Percentiles rank a stretch among this genome's conserved stretches.
Conservation (phyloP, 1,284 basidiomycete species). For the Moniliophthora roreri region DNA sequence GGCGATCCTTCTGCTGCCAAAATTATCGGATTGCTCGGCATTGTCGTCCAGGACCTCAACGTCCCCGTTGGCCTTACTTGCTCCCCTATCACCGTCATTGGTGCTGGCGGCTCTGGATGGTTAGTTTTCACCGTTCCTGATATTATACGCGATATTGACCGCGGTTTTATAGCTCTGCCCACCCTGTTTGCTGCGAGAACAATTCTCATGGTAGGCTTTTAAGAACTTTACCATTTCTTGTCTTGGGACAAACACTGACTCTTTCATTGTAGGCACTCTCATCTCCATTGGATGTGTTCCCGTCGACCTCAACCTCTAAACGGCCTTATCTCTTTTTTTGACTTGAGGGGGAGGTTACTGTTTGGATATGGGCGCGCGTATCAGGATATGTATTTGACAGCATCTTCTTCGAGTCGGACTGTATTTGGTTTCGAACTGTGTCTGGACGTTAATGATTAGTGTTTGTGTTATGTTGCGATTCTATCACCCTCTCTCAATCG, state of each 20-base stretch:
- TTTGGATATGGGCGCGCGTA: too few relatives aligned
- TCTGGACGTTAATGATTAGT: too few relatives aligned
- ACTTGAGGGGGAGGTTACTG: too few relatives aligned
- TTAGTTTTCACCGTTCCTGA: too few relatives aligned
- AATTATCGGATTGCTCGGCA: slow-evolving; percentile 23
- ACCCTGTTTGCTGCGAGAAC: slow-evolving; percentile 6
- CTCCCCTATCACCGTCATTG: slow-evolving; percentile 22
- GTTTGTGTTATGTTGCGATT: too few relatives aligned
- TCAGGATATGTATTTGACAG: too few relatives aligned
- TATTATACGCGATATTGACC: not conserved
- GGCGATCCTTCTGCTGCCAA: not conserved
- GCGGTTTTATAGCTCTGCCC: slow-evolving; percentile 20
- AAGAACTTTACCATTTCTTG: not conserved
- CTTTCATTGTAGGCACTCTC: not conserved
- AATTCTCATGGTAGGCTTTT: not conserved
- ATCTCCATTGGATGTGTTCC: slow-evolving; percentile 26
- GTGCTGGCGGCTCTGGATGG: not conserved
- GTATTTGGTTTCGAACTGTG: too few relatives aligned
- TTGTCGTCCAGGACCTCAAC: slow-evolving; percentile 17
- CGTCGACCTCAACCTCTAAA: slow-evolving; percentile 17
- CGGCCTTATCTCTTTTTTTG: too few relatives aligned
- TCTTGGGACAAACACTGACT: not conserved
- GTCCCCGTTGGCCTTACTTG: slow-evolving; percentile 19
- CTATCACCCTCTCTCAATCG: too few relatives aligned
- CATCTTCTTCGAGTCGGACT: too few relatives aligned